Base-by-base conservation (phyloP, 2,329 filamentous ascomycete genomes). In the Fusarium praegraminearum region DNA sequence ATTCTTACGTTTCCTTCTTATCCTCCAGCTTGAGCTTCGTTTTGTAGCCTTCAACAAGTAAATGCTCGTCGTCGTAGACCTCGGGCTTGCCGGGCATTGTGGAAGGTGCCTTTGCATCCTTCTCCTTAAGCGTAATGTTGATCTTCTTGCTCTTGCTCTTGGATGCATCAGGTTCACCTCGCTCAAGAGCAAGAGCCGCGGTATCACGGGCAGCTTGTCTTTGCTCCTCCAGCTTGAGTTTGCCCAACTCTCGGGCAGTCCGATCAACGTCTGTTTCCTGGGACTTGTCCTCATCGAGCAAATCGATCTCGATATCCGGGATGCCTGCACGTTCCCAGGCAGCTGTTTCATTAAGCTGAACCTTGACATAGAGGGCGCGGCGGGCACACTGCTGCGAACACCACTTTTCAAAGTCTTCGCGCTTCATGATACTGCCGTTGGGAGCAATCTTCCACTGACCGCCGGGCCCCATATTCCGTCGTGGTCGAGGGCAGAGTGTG, bases 291-390 rank as follows among this genome's bases (percentile, higher is more conserved):
- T 97, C 93, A 56, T 93, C 89, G 2, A 91, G 78, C 36, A 93
- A 76, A 36, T 91, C 85, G 66, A 93, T 87, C 44, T 83, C 77
- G 41, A 87, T 84, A 22, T 85, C 83, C 2, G 82, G 81, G 32
- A 85, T 85, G 5, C 87, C 89, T 7, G 86, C 87, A 54, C 94
- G 86, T 79, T 96, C 89, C 93, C 94, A 97, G 0, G 92, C 93
- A 0, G 94, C 93, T 67, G 91, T 90, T 76, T 96, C 92, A 70
- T 87, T 91, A 40, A 98, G 86, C 83, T 99, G 96, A 26, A 97
- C 92, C 76, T 94, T 93, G 73, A 98, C 85, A 79, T 94, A 97
- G 70, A 97, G 84, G 4, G 93, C 94, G 50, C 93, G 86, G 69
- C 89, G 87, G 3, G 92, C 92, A 80, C 96, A 99, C 40, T 85